These are phyloP conservation scores for Epichloe sylvatica DNA, from an alignment of 2,329 filamentous ascomycete species.

Conservation along the genomic window DNA sequence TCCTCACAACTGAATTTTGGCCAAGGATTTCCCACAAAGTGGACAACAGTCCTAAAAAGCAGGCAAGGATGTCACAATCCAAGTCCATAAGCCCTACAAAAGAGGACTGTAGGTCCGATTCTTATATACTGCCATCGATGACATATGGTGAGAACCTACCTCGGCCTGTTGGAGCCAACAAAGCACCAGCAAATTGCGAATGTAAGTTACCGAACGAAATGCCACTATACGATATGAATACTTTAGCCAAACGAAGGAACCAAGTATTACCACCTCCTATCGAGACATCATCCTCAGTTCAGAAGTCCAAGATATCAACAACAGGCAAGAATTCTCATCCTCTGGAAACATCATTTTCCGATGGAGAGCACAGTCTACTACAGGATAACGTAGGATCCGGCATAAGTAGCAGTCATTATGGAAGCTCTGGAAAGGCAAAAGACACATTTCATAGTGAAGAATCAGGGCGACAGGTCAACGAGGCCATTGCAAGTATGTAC, in stretches of 20 bases:
- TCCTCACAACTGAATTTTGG: not conserved
- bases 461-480: conserved; percentile 4
- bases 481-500: conserved; percentile 12
- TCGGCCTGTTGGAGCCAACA: not conserved
- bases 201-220: not conserved
- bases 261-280: conserved; percentile 1
- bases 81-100: not conserved
- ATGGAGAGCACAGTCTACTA: not conserved
- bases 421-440: not conserved
- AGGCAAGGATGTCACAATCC: conserved; percentile 6
- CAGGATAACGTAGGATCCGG: not conserved
- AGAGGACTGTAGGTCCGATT: not conserved
- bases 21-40: conserved; percentile 21
- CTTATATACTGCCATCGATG: not conserved
- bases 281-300: not conserved
- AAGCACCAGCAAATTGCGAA: not conserved
- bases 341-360: not conserved
- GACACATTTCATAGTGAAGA: not conserved
- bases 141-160: not conserved
- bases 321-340: not conserved
- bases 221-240: not conserved
- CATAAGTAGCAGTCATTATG: not conserved
- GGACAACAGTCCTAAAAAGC: conserved; percentile 13
- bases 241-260: conserved; percentile 3
- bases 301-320: conserved; percentile 7